Conservation (phyloP, 1,284 basidiomycete genomes). For the Butyriboletus pseudospeciosus region DNA sequence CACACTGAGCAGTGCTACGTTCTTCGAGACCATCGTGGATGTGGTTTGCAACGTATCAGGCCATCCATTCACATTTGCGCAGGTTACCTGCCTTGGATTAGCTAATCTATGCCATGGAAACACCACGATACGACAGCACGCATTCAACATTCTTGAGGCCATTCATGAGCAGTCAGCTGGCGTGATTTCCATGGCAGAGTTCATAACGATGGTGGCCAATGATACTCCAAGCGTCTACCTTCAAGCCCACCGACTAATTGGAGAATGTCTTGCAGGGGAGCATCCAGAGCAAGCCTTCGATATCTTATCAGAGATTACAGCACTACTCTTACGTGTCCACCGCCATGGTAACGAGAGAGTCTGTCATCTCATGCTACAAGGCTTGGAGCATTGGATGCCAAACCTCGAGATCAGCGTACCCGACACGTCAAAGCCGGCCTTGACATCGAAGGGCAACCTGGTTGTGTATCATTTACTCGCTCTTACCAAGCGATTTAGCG, state of each 20-base stretch:
- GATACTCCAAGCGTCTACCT: conserved; percentile 74
- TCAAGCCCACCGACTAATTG: conserved; percentile 74
- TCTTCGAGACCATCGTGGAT: conserved; percentile 77
- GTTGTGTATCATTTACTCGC: conserved; percentile 83
- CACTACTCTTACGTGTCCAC: conserved; percentile 68
- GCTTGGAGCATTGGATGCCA: conserved; percentile 77
- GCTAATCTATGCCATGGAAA: conserved; percentile 82
- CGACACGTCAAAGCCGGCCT: conserved; percentile 24
- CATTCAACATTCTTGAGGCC: conserved; percentile 76
- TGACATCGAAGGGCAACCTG: conserved; percentile 59
- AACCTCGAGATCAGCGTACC: conserved; percentile 57
- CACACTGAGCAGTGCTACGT: conserved; percentile 43
- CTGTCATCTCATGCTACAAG: conserved; percentile 60
- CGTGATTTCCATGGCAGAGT: conserved; percentile 60
- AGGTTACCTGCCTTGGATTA: conserved; percentile 77
- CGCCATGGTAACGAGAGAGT: conserved; percentile 46
- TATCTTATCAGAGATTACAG: conserved; percentile 71
- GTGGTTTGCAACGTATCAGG: conserved; percentile 58
- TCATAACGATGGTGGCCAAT: conserved; percentile 76
- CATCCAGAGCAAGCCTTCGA: conserved; percentile 67
- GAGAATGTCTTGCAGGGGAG: conserved; percentile 75
- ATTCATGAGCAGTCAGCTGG: conserved; percentile 63
- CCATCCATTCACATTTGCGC: conserved; percentile 68
- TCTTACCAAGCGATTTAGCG: conserved; percentile 75
- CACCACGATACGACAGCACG: conserved; percentile 63